Percentiles rank a stretch among this genome's conserved stretches.
phyloP scores from a whole-genome alignment of 345 rosid species.

The Viola odorata region DNA sequence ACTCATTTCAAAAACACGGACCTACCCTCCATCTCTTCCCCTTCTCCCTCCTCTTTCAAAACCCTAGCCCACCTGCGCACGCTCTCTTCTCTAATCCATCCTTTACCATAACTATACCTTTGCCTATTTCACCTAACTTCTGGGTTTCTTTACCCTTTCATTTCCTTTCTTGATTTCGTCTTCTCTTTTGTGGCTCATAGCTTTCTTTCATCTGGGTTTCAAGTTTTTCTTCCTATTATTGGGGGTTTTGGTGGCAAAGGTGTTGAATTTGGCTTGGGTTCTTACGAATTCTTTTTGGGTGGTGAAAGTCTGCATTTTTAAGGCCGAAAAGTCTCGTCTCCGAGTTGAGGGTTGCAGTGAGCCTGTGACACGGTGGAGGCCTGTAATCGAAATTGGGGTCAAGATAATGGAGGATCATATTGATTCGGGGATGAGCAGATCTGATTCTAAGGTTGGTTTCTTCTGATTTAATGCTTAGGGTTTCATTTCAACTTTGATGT shows the following conservation, averaged over 20 bases:
- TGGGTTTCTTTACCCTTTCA: too few relatives aligned
- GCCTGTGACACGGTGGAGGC: not conserved
- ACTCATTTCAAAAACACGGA: too few relatives aligned
- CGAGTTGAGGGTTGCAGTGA: not conserved
- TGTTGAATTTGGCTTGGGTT: not conserved
- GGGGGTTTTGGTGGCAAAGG: not conserved
- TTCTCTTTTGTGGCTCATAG: not conserved
- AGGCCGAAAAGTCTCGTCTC: too few relatives aligned
- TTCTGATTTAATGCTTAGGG: not conserved
- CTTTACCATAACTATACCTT: too few relatives aligned
- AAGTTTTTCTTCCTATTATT: not conserved
- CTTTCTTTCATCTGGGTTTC: constrained; percentile 5
- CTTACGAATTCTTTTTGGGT: not conserved
- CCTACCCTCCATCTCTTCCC: not conserved
- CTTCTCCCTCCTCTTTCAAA: not conserved
- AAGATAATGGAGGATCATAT: constrained; percentile 10
- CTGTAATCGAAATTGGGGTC: not conserved
- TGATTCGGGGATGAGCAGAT: constrained; percentile 5
- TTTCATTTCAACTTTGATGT: not conserved
- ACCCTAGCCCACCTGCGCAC: constrained; percentile 6
- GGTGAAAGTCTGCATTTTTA: too few relatives aligned
- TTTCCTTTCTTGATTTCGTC: not conserved
- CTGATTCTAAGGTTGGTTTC: constrained; percentile 13
- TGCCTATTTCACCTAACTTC: too few relatives aligned
- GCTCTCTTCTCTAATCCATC: not conserved